phyloP scores from a whole-genome alignment of 2,329 filamentous ascomycete genomes.

The Celoporthe dispersa region DNA sequence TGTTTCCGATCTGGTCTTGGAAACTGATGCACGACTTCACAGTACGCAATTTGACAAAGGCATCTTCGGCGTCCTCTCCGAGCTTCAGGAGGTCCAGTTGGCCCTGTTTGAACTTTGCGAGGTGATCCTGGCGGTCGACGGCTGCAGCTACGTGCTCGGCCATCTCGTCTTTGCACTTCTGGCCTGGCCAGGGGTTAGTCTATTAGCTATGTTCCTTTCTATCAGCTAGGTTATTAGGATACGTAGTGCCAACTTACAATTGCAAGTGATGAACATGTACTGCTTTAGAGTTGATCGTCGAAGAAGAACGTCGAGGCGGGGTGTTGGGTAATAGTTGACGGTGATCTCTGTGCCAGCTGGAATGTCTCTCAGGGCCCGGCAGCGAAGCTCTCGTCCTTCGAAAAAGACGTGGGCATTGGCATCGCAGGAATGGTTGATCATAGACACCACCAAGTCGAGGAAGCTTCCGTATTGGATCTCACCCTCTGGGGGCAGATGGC shows the following conservation, averaged over 20 bases:
- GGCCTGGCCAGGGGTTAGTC: conserved; percentile 29
- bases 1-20: conserved; percentile 31
- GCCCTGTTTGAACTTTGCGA: conserved; percentile 28
- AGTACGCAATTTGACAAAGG: conserved; percentile 24
- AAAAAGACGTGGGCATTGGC: conserved; percentile 42
- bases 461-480: conserved; percentile 34
- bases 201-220: background rate
- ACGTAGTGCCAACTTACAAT: conserved; percentile 32
- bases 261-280: conserved; percentile 37
- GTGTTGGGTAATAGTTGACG: conserved; percentile 38
- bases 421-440: conserved; percentile 44
- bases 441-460: conserved; percentile 38
- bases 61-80: conserved; percentile 19
- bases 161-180: conserved; percentile 36
- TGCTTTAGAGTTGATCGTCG: conserved; percentile 33
- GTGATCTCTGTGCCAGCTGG: conserved; percentile 42
- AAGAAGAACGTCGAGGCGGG: conserved; percentile 33
- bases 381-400: conserved; percentile 38
- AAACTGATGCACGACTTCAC: conserved; percentile 30
- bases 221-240: too few species aligned
- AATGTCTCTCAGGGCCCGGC: conserved; percentile 39
- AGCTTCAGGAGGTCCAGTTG: conserved; percentile 31
- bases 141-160: conserved; percentile 28
- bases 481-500: conserved; percentile 33
- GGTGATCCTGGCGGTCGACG: conserved; percentile 23